These are phyloP conservation scores for Naegleria fowleri DNA, from an alignment of 208 protist species.

Conservation along the genomic window DNA sequence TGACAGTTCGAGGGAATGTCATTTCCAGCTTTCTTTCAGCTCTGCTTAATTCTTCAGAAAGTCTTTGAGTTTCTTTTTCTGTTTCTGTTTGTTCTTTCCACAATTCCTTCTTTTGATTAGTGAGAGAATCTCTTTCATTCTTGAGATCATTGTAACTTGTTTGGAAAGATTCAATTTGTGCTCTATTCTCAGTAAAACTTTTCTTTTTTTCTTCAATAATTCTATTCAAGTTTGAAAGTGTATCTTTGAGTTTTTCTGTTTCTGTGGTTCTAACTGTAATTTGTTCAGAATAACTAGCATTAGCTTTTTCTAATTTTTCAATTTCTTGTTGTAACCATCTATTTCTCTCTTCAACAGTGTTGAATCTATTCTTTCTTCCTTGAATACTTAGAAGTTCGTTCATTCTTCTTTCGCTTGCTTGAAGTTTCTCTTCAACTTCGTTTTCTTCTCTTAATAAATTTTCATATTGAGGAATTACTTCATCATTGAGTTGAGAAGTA, in stretches of 20 bases:
- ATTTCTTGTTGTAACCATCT: conserved; percentile 74
- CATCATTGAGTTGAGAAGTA: conserved; percentile 41
- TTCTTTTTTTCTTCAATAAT: conserved; percentile 19
- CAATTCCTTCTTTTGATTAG: neutral
- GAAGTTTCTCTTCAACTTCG: conserved; percentile 36
- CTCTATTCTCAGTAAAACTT: neutral
- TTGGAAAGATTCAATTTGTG: neutral
- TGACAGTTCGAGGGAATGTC: conserved; percentile 16
- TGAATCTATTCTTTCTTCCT: conserved; percentile 77
- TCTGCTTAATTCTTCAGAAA: conserved; percentile 33
- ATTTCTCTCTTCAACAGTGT: conserved; percentile 74
- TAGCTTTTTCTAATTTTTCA: conserved; percentile 49
- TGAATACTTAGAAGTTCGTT: conserved; percentile 74
- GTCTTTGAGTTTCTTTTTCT: conserved; percentile 40
- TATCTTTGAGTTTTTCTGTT: conserved; percentile 40
- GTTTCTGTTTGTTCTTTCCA: conserved; percentile 35
- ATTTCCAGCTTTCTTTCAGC: conserved; percentile 33
- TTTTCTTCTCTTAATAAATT: conserved; percentile 43
- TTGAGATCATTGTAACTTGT: neutral
- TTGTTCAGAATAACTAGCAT: conserved; percentile 47
- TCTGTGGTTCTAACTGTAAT: conserved; percentile 46
- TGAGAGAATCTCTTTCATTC: neutral
- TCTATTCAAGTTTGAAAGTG: neutral
- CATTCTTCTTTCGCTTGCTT: conserved; percentile 52
- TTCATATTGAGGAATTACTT: conserved; percentile 49